phyloP scores from a whole-genome alignment of 2,329 filamentous ascomycete genomes.

The Diaporthe citriasiana region DNA sequence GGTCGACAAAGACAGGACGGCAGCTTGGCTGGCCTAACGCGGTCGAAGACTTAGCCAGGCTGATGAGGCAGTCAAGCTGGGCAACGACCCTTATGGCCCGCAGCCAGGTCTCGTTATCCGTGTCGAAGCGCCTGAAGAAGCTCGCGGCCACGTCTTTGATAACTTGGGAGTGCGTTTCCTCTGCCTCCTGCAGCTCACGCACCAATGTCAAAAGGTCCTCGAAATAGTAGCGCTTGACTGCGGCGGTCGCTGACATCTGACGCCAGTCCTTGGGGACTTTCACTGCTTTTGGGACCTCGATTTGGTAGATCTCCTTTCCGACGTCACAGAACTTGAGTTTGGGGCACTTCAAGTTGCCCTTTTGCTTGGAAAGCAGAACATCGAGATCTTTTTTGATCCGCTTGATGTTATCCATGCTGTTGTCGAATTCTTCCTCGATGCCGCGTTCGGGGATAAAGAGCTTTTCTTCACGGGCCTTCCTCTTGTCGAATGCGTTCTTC shows the following conservation, averaged over 20 bases:
- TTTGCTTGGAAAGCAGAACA: constrained; percentile 77
- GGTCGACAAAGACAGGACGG: constrained; percentile 87
- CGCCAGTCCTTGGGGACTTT: constrained; percentile 93
- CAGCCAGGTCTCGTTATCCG: constrained; percentile 88
- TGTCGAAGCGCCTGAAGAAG: constrained; percentile 90
- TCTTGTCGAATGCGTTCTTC: constrained; percentile 92
- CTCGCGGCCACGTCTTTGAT: constrained; percentile 86
- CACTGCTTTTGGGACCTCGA: constrained; percentile 87
- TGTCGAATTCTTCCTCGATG: constrained; percentile 93
- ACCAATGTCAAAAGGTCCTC: constrained; percentile 85
- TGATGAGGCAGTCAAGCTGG: constrained; percentile 95
- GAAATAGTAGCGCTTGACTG: constrained; percentile 95
- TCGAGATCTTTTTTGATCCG: constrained; percentile 81
- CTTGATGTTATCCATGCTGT: constrained; percentile 82
- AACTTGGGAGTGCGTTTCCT: constrained; percentile 93
- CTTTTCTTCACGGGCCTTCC: constrained; percentile 82
- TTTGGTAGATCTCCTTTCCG: constrained; percentile 96
- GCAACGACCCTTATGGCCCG: constrained; percentile 90
- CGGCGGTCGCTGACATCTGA: constrained; percentile 94
- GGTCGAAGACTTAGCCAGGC: constrained; percentile 88
- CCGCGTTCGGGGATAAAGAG: constrained; percentile 87
- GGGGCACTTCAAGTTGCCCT: constrained; percentile 80
- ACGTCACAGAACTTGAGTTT: constrained; percentile 84
- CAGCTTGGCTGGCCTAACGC: constrained; percentile 89
- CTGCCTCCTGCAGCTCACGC: constrained; percentile 89